Evolutionary conservation across 441 rosid species (phyloP), one percentile per base, ranked within the genome.

Genomic region (Francoa sonchifolia): DNA sequence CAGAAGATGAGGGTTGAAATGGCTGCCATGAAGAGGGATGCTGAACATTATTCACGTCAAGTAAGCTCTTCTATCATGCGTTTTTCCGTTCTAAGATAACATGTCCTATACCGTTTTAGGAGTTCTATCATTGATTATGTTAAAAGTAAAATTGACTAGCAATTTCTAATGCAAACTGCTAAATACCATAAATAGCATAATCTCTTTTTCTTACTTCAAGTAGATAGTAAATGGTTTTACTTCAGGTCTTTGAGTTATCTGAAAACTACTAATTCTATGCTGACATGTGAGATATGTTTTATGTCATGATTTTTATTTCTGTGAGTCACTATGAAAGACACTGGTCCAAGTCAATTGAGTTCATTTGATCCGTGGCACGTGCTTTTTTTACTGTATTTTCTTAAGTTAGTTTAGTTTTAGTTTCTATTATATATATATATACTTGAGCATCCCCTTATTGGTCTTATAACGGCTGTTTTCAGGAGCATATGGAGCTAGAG

Each of bases 401-500:
- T n/a, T n/a, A n/a, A n/a, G n/a, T n/a, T n/a, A n/a, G n/a, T n/a
- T n/a, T n/a, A n/a, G 4, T 36, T 36, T 12, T 10, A 36, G 21
- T 11, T 17, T 12, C 16, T 19, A 5, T 6, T 12, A 21, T 1
- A 36, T n/a, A 19, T 3, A 31, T 22, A 19, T 46, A 16, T 53
- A 33, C 38, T 40, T 23, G 9, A 46, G 38, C 49, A 19, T 55
- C 52, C 25, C 39, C 58, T 65, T 60, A 48, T 61, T 33, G 39
- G 23, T 58, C 18, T 59, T 31, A 58, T 56, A 56, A 36, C 36
- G 36, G 48, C 37, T 44, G 57, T 57, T 57, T 28, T 46, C 74
- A 92, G 99, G 97, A 92, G 82, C 99, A 87, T 59, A 72, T 72
- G 58, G 99, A 92, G 72, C 82, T 92, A 49, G 99, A 92, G 71